Percentiles rank a stretch among this genome's conserved stretches.
phyloP scores from a whole-genome alignment of 2,329 filamentous ascomycete genomes.

The Falciphora oryzae region DNA sequence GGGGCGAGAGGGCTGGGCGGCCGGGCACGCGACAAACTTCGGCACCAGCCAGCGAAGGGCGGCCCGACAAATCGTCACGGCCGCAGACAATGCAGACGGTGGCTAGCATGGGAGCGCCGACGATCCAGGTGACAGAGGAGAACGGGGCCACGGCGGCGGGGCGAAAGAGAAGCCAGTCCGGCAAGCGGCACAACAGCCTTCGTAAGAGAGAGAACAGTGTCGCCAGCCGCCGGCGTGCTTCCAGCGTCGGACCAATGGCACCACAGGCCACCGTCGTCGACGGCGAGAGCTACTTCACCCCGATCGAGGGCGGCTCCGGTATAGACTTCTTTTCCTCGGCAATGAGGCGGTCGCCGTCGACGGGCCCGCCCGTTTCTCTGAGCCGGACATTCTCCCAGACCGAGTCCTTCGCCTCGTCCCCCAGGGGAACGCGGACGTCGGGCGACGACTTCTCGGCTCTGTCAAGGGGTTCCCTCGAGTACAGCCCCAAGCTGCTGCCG shows the following conservation, averaged over 20 bases:
- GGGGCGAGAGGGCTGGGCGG: conserved; percentile 39
- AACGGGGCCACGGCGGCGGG: conserved; percentile 35
- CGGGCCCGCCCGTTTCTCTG: conserved; percentile 31
- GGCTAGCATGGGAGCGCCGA: conserved; percentile 47
- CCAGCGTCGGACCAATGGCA: conserved; percentile 34
- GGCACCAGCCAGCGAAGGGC: conserved; percentile 22
- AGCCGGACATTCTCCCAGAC: conserved; percentile 38
- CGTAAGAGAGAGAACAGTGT: conserved; percentile 47
- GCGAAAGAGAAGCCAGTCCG: conserved; percentile 38
- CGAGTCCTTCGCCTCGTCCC: conserved; percentile 41
- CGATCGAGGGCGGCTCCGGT: conserved; percentile 32
- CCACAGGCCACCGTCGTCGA: conserved; percentile 36
- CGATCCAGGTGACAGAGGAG: conserved; percentile 73
- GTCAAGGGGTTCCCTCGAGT: conserved; percentile 34
- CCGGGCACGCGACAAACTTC: conserved; percentile 36
- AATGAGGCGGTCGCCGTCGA: conserved; percentile 35
- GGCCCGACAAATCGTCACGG: conserved; percentile 17
- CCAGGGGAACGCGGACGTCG: conserved; percentile 28
- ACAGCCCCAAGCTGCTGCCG: conserved; percentile 43
- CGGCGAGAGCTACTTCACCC: conserved; percentile 45
- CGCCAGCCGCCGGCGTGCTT: conserved; percentile 36
- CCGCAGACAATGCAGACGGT: conserved; percentile 41
- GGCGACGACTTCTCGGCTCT: conserved; percentile 28
- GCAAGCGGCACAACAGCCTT: conserved; percentile 46
- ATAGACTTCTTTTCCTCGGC: conserved; percentile 39